These are phyloP conservation scores for Anthoceros angustus DNA, from an alignment of 225 moss, liverwort and hornwort genomes.

Conservation along the genomic window DNA sequence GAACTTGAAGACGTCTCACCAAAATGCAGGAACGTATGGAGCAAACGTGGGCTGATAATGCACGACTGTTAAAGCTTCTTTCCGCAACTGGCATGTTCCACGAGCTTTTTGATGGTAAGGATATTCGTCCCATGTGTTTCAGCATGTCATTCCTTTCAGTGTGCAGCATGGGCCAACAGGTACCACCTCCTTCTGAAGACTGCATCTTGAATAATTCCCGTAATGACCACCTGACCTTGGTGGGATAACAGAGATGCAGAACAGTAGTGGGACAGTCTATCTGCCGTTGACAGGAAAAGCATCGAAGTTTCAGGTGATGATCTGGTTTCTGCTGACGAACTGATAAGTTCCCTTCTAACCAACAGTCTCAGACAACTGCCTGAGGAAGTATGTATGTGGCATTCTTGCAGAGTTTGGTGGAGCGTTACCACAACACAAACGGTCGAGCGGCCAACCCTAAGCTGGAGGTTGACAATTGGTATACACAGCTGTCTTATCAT, in stretches of 20 bases:
- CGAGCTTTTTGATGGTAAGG: constrained; percentile 36
- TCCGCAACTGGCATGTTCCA: constrained; percentile 34
- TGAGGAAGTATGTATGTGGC: no score
- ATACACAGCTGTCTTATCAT: neutral
- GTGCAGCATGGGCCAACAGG: neutral
- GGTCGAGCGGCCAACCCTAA: neutral
- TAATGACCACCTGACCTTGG: neutral
- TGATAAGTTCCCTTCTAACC: neutral
- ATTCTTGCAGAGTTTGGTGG: neutral
- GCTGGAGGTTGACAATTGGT: neutral
- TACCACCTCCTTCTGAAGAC: no score
- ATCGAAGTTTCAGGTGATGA: constrained; percentile 36
- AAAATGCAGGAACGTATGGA: constrained; percentile 48
- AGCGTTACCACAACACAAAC: neutral
- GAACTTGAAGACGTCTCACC: neutral
- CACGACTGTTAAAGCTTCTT: constrained; percentile 46
- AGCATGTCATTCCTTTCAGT: neutral
- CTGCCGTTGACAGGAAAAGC: constrained; percentile 29
- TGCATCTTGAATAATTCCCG: neutral
- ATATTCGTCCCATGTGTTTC: neutral
- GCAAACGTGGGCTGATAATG: constrained; percentile 66
- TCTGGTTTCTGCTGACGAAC: neutral
- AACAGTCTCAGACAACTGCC: no score
- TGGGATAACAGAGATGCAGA: constrained; percentile 27
- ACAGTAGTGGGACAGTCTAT: constrained; percentile 41